These are phyloP conservation scores for Kodamaea arcana DNA, from an alignment of 1,139 yeast genomes.

Conservation along the genomic window DNA sequence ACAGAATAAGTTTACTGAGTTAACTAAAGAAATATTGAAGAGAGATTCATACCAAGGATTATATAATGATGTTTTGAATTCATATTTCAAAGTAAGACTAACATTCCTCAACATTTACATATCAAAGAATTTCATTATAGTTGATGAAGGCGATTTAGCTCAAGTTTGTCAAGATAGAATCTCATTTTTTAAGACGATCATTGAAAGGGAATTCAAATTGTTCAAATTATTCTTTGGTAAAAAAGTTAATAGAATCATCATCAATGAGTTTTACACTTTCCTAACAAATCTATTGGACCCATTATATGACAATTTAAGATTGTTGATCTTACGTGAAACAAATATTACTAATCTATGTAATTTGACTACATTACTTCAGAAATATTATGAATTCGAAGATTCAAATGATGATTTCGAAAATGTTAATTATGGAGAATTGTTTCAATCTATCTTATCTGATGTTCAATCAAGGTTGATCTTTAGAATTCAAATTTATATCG, in stretches of 20 bases:
- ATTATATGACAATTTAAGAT: conserved; percentile 65
- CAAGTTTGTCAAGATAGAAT: conserved; percentile 58
- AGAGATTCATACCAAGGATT: conserved; percentile 68
- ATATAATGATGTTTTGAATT: conserved; percentile 58
- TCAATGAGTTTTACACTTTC: conserved; percentile 47
- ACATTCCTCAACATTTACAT: conserved; percentile 40
- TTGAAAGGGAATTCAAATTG: conserved; percentile 57
- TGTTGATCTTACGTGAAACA: conserved; percentile 62
- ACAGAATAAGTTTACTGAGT: conserved; percentile 29
- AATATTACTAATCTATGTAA: conserved; percentile 70
- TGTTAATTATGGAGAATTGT: conserved; percentile 55
- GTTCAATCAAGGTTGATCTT: conserved; percentile 77
- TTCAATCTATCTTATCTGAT: conserved; percentile 70
- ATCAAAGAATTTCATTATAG: conserved; percentile 8
- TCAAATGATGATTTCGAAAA: conserved; percentile 6
- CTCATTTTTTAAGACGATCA: conserved; percentile 52
- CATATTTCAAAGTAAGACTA: conserved; percentile 57
- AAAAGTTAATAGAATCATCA: conserved; percentile 17
- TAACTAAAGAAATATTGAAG: conserved; percentile 47
- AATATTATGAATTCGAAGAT: conserved; percentile 59
- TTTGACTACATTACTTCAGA: conserved; percentile 64
- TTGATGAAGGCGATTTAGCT: conserved; percentile 27
- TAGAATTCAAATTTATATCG: conserved; percentile 70
- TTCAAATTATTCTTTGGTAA: conserved; percentile 50
- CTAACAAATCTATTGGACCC: conserved; percentile 67